phyloP scores from a whole-genome alignment of 805 yeast genomes.

The Pichia scutulata region DNA sequence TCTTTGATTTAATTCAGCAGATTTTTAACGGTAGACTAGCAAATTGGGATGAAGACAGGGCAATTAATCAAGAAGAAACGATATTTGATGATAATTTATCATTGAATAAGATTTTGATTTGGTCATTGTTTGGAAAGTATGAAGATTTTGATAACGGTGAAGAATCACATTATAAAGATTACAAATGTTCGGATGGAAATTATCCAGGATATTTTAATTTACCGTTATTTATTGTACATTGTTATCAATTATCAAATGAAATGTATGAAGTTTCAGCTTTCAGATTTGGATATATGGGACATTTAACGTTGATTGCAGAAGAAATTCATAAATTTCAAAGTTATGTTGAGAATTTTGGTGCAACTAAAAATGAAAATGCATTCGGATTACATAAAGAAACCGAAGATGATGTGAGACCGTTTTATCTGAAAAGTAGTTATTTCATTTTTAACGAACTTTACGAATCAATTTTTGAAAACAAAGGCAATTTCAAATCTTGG shows the following conservation, averaged over 20 bases:
- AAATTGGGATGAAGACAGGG: constrained; percentile 31
- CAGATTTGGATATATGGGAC: constrained; percentile 55
- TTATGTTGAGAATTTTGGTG: constrained; percentile 29
- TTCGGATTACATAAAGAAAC: constrained; percentile 23
- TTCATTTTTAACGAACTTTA: constrained; percentile 27
- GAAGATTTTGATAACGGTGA: constrained; percentile 14
- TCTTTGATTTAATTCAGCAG: constrained; percentile 92
- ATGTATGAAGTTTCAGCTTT: constrained; percentile 32
- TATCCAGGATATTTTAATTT: constrained; percentile 28
- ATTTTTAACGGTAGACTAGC: constrained; percentile 64
- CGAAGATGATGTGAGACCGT: constrained; percentile 20
- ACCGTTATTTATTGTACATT: constrained; percentile 24
- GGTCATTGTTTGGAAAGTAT: constrained; percentile 29
- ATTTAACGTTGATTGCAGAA: constrained; percentile 47
- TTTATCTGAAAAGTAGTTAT: constrained; percentile 26
- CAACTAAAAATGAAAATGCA: constrained; percentile 28
- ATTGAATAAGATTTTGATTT: constrained; percentile 29
- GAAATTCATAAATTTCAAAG: constrained; percentile 48
- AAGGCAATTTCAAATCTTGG: constrained; percentile 31
- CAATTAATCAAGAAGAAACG: constrained; percentile 28
- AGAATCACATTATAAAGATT: constrained; percentile 5
- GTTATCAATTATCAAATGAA: constrained; percentile 23
- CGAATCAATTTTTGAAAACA: constrained; percentile 22
- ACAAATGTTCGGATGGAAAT: constrained; percentile 12
- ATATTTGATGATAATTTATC: constrained; percentile 27